These are phyloP conservation scores for Acanthamoeba culbertsoni DNA, from an alignment of 208 protist genomes.

Conservation along the genomic window DNA sequence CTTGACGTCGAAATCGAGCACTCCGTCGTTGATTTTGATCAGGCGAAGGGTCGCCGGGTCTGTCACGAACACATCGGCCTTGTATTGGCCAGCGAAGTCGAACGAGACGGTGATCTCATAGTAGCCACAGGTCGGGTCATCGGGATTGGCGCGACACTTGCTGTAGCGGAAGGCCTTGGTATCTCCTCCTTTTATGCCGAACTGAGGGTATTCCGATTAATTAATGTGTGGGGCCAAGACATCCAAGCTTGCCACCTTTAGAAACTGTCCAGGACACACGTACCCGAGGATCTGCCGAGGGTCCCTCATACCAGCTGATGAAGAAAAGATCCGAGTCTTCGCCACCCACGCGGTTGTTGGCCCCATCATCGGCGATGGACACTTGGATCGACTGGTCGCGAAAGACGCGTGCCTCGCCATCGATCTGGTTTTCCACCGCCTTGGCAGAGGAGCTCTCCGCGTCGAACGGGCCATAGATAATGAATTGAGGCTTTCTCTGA, in stretches of 20 bases:
- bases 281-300: not conserved
- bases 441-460: not conserved
- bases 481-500: not conserved
- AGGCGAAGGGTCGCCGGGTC: not conserved
- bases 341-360: not conserved
- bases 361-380: not conserved
- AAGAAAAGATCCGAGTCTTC: not conserved
- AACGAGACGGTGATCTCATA: conserved; percentile 5
- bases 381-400: not conserved
- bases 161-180: not conserved
- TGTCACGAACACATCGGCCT: not conserved
- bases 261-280: too few relatives aligned
- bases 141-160: not conserved
- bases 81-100: conserved; percentile 33
- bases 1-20: not conserved
- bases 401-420: not conserved
- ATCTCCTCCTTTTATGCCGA: not conserved
- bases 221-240: too few relatives aligned
- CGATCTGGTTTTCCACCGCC: not conserved
- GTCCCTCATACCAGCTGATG: not conserved
- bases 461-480: conserved; percentile 14
- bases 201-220: too few relatives aligned
- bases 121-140: conserved; percentile 18
- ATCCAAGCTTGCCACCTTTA: too few relatives aligned
- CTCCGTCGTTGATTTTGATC: conserved; percentile 23